A percentile compares a stretch with the other conserved stretches of the same genome.
These are phyloP conservation scores for Pochonia chlamydosporia DNA, from an alignment of 2,329 filamentous ascomycete genomes.

Conservation along the genomic window DNA sequence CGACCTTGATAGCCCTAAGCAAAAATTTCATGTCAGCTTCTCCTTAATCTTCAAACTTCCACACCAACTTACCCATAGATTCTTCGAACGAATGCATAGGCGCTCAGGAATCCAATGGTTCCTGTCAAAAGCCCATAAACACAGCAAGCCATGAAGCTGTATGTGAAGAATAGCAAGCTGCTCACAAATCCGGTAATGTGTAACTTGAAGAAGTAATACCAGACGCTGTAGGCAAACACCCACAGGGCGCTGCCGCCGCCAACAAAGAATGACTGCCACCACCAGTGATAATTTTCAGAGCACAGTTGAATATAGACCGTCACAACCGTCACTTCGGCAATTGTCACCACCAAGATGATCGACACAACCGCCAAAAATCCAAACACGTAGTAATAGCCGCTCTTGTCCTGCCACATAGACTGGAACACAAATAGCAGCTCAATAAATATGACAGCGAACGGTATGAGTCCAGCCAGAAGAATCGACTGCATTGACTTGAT, in stretches of 20 bases:
- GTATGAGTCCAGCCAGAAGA: slow-evolving; percentile 69
- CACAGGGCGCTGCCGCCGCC: slow-evolving; percentile 72
- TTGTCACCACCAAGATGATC: slow-evolving; percentile 65
- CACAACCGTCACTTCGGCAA: slow-evolving; percentile 79
- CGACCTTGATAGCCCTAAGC: slow-evolving; percentile 45
- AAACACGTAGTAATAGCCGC: slow-evolving; percentile 87
- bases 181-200: slow-evolving; percentile 77
- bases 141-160: slow-evolving; percentile 74
- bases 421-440: slow-evolving; percentile 84
- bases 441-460: slow-evolving; percentile 84
- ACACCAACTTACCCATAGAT: slow-evolving; percentile 64
- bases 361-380: slow-evolving; percentile 75
- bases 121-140: slow-evolving; percentile 78
- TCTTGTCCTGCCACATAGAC: slow-evolving; percentile 85
- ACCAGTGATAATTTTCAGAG: slow-evolving; percentile 84
- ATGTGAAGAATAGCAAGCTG: slow-evolving; percentile 77
- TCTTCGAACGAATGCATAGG: slow-evolving; percentile 76
- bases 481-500: slow-evolving; percentile 56
- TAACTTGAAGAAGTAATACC: slow-evolving; percentile 77
- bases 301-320: slow-evolving; percentile 79
- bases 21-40: slow-evolving; percentile 12
- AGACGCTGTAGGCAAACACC: slow-evolving; percentile 77
- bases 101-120: slow-evolving; percentile 77
- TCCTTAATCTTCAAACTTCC: background rate
- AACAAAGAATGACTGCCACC: slow-evolving; percentile 82